A percentile compares a stretch with the other conserved stretches of the same genome.
These are phyloP conservation scores for Paratinospora sagittata DNA, from an alignment of 164 flowering plant genomes.

Conservation along the genomic window DNA sequence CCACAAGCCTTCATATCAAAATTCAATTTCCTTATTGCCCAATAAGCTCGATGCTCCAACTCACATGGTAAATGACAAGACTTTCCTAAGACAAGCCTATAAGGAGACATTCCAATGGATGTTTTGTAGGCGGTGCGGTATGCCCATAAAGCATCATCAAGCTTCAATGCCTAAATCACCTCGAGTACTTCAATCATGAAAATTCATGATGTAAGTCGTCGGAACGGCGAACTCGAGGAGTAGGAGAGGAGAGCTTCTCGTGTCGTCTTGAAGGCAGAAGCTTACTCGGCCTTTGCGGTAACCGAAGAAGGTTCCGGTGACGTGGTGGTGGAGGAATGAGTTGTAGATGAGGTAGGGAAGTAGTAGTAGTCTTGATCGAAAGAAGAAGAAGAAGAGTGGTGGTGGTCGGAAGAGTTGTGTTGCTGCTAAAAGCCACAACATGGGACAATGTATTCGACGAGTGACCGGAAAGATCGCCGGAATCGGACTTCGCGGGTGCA, in stretches of 20 bases:
- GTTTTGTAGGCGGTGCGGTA: too few species aligned
- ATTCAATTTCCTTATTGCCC: too few species aligned
- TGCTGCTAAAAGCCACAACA: constrained; percentile 39
- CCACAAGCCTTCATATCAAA: too few species aligned
- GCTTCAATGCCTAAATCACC: too few species aligned
- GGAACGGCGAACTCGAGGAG: constrained; percentile 52
- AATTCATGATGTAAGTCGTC: too few species aligned
- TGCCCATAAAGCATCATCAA: too few species aligned
- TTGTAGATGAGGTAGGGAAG: background rate
- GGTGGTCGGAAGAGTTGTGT: constrained; percentile 9
- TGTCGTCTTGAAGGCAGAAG: constrained; percentile 46
- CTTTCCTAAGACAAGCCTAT: too few species aligned
- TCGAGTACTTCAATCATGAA: too few species aligned
- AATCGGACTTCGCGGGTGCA: constrained; percentile 41
- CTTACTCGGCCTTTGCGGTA: constrained; percentile 45
- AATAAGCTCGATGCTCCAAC: too few species aligned
- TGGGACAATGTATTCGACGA: constrained; percentile 54
- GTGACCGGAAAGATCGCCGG: constrained; percentile 43
- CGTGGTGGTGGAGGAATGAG: background rate
- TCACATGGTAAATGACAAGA: too few species aligned
- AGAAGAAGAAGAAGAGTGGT: constrained; percentile 14
- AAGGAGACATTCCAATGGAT: too few species aligned
- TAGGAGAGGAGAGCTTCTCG: constrained; percentile 31
- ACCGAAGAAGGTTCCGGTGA: constrained; percentile 67
- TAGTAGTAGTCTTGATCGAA: constrained; percentile 10